Evolutionary conservation across 2,329 filamentous ascomycete species (phyloP).

Genomic region (Fusarium nanum): DNA sequence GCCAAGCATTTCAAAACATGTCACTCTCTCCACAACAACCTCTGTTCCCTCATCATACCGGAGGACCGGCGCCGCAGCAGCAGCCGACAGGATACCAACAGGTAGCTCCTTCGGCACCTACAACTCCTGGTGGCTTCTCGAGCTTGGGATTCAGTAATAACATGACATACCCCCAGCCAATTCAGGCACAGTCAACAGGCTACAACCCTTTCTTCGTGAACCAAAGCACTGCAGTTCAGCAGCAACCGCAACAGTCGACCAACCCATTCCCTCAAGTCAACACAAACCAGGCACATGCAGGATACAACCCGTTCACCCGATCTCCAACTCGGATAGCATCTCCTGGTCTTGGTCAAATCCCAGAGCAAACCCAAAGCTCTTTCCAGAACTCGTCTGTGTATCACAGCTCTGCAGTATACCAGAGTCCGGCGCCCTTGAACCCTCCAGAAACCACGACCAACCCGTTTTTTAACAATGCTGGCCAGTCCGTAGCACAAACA

Average conservation of each 20-base stretch:
- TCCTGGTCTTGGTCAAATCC: slow-evolving; percentile 63
- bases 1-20: slow-evolving; percentile 80
- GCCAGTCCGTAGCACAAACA: slow-evolving; percentile 45
- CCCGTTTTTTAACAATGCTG: slow-evolving; percentile 52
- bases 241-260: slow-evolving; percentile 51
- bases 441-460: slow-evolving; percentile 49
- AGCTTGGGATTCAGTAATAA: slow-evolving; percentile 56
- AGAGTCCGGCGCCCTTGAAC: slow-evolving; percentile 44
- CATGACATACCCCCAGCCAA: slow-evolving; percentile 56
- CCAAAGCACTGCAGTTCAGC: slow-evolving; percentile 49
- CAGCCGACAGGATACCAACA: slow-evolving; percentile 59
- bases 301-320: slow-evolving; percentile 62
- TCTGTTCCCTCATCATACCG: slow-evolving; percentile 81
- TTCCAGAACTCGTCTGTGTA: slow-evolving; percentile 52
- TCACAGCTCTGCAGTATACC: slow-evolving; percentile 51
- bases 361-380: slow-evolving; percentile 62
- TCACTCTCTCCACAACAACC: slow-evolving; percentile 71
- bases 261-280: slow-evolving; percentile 53
- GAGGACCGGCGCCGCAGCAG: slow-evolving; percentile 63
- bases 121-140: slow-evolving; percentile 56
- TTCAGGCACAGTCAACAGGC: slow-evolving; percentile 55
- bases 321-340: slow-evolving; percentile 64
- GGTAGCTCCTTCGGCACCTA: slow-evolving; percentile 57
- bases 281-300: slow-evolving; percentile 50
- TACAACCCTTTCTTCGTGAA: slow-evolving; percentile 66